A percentile compares a stretch with the other conserved stretches of the same genome.
phyloP scores from a whole-genome alignment of 2,329 filamentous ascomycete species.

The Berkeleyomyces rouxiae region DNA sequence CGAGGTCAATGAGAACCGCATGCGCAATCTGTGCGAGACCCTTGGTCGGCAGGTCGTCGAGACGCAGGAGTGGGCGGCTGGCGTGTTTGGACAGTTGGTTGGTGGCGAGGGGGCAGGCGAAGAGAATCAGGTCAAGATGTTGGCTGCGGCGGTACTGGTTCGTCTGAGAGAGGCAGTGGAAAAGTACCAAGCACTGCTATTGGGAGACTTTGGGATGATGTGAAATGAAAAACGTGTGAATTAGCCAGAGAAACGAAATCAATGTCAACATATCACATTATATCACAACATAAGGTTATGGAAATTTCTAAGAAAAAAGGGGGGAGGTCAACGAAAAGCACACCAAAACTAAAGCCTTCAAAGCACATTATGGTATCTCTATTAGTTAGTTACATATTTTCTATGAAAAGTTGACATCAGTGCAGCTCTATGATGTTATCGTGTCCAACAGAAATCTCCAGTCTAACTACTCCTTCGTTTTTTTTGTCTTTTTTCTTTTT shows the following conservation, averaged over 20 bases:
- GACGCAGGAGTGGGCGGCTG: slow-evolving; percentile 69
- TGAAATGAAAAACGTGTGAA: background rate
- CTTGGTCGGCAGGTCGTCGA: slow-evolving; percentile 67
- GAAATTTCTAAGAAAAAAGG: no score
- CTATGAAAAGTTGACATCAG: no score
- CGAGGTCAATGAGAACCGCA: slow-evolving; percentile 62
- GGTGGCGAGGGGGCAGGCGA: slow-evolving; percentile 38
- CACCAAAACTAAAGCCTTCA: no score
- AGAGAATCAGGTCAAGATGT: slow-evolving; percentile 62
- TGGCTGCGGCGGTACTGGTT: slow-evolving; percentile 63
- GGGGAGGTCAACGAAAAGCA: no score
- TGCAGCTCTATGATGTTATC: no score
- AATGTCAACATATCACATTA: no score
- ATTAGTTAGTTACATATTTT: no score
- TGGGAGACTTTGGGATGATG: slow-evolving; percentile 39
- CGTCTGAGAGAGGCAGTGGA: slow-evolving; percentile 68
- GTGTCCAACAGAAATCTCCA: background rate
- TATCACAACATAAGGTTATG: no score
- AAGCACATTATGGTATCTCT: no score
- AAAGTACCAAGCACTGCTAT: slow-evolving; percentile 58
- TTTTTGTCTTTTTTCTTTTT: background rate
- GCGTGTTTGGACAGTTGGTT: slow-evolving; percentile 49
- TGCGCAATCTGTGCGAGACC: slow-evolving; percentile 53
- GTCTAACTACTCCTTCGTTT: background rate
- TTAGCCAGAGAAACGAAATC: no score